Base-by-base conservation (phyloP, 2,329 filamentous ascomycete genomes). In the Ophiosphaerella herpotricha region DNA sequence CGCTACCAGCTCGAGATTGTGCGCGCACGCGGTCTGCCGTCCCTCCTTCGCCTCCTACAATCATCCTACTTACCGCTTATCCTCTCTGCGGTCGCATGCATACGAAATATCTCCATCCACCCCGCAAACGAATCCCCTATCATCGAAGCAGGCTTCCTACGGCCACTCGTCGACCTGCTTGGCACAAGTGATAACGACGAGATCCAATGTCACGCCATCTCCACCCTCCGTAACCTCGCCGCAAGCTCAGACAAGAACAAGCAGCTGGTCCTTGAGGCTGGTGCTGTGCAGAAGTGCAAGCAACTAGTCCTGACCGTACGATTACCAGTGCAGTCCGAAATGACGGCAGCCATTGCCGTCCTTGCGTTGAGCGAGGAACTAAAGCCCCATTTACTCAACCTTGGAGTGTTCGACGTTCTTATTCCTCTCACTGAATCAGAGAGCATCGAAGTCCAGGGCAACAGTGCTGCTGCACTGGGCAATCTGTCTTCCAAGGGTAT, bases 1-100 rank as follows among this genome's bases (percentile, higher is more conserved):
- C 96, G 97, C 72, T 99, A 99, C 69, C 94, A 99, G 75, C 85
- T 99, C 41, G 94, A 99, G 70, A 97, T 99, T 63, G 94, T 99
- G 34, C 86, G 91, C 55, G 89, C 91, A 36, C 86, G 89, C 59
- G 94, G 94, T 21, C 83, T 99, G 14, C 84, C 85, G 39, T 91
- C 93, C 29, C 83, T 99, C 39, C 83, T 97, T 46, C 88, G 90
- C 58, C 86, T 99, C 14, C 82, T 99, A 16, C 92, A 97, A 74
- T 97, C 93, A 1, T 95, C 92, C 11, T 97, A 97, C 66, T 85
- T 97, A 8, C 94, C 94, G 11, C 84, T 99, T 46, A 97, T 97
- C 52, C 85, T 97, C 34, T 97, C 93, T 16, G 94, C 94, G 39
- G 94, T 99, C 57, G 94, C 94, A 42, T 99, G 94, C 71, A 99